Base-by-base conservation (phyloP, 176 grass and related monocot genomes). In the Pharus latifolius region DNA sequence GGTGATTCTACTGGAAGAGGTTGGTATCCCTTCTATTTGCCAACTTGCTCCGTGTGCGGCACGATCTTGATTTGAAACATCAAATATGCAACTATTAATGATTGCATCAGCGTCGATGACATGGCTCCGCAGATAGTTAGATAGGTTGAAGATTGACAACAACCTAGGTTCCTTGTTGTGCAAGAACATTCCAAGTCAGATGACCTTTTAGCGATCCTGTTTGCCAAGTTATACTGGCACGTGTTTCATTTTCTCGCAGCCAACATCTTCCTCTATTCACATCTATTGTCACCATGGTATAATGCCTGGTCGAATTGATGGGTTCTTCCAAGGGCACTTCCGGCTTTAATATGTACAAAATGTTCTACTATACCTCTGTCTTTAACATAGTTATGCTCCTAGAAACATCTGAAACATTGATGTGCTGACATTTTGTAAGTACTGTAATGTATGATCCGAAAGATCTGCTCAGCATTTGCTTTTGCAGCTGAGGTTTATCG, bases 11-110 rank as follows among this genome's bases (percentile, higher is more conserved):
- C 50, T 75, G 46, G 34, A 53, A 35, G 27, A 44, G 14, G 40
- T 27, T 15, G 46, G 4, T 25, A 25, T 38, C 12, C 32, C 51
- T 52, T 22, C 61, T 63, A 12, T 70, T 19, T 9, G 10, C 9
- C 12, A 9, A 16, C 13, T 23, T 59, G 7, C 14, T 38, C 14
- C 35, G 29, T 66, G 30, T 13, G 14, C 18, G 1, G 16, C 34
- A 70, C 4, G 9, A 56, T 76, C 11, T 82, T 53, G 56, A 83
- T 83, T 45, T 83, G 57, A 22, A 62, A 31, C 52, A 42, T 45
- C 51, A 35, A 41, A 16, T 61, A 69, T 26, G 28, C 24, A 43
- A 15, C 44, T 42, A 25, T 20, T n/a, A n/a, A 28, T 46, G 38
- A 42, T 14, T 10, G 3, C 15, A 49, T 38, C 5, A 55, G 23